Conservation (phyloP, 208 protist species). For the Leishmania turanica region DNA sequence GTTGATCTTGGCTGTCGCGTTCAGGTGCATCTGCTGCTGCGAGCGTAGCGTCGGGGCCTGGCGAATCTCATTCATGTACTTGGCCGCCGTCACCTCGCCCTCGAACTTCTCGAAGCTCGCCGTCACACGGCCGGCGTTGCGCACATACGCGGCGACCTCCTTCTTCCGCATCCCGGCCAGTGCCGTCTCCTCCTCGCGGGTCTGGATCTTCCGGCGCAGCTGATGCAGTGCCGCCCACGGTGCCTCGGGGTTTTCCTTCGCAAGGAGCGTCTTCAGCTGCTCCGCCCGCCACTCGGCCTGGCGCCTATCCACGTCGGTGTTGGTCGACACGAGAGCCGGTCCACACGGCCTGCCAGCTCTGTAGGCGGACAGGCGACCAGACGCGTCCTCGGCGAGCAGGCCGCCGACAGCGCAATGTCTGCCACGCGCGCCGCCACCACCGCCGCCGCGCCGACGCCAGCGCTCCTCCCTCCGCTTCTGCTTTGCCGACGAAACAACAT, state of each 20-base stretch:
- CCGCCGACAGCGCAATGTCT: constrained; percentile 9
- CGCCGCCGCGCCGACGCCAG: constrained; percentile 32
- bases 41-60: constrained; percentile 78
- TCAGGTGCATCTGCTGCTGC: constrained; percentile 90
- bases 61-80: constrained; percentile 86
- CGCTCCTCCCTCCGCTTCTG: constrained; percentile 32
- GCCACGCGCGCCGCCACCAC: background rate
- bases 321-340: constrained; percentile 45
- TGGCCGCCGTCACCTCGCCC: constrained; percentile 71
- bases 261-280: constrained; percentile 56
- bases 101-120: constrained; percentile 89
- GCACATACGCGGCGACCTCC: constrained; percentile 70
- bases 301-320: constrained; percentile 35
- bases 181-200: constrained; percentile 42
- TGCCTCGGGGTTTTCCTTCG: constrained; percentile 46
- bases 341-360: constrained; percentile 58
- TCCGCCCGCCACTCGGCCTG: constrained; percentile 61
- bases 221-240: constrained; percentile 70
- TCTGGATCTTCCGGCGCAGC: constrained; percentile 39
- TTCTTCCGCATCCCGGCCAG: constrained; percentile 73
- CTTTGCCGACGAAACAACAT: constrained; percentile 14
- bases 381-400: constrained; percentile 64
- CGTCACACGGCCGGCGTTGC: constrained; percentile 67
- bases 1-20: constrained; percentile 88
- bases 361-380: constrained; percentile 67